A percentile compares a stretch with the other conserved stretches of the same genome.
Conservation (phyloP, 805 yeast genomes). For the Saturnispora bothae region DNA sequence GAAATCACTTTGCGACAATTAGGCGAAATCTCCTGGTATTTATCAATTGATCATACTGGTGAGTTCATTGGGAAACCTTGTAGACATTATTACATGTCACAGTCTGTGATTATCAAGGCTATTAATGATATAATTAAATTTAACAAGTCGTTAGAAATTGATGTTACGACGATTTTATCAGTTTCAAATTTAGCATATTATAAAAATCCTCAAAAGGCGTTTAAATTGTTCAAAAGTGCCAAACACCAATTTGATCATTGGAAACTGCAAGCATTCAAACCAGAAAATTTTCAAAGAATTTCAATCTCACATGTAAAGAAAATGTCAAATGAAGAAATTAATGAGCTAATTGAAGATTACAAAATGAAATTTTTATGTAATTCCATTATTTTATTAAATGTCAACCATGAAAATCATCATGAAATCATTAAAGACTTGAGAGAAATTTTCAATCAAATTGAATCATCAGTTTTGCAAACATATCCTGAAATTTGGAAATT, state of each 20-base stretch:
- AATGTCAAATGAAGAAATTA: constrained; percentile 6
- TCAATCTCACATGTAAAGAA: neutral
- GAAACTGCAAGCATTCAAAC: constrained; percentile 24
- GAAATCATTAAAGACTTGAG: constrained; percentile 14
- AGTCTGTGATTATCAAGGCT: constrained; percentile 18
- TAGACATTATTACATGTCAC: constrained; percentile 17
- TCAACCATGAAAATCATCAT: constrained; percentile 11
- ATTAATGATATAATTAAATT: constrained; percentile 15
- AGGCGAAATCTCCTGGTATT: constrained; percentile 23
- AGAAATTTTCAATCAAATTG: constrained; percentile 14
- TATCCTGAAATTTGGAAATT: constrained; percentile 27
- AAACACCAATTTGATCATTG: constrained; percentile 24
- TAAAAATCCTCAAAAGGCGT: constrained; percentile 17
- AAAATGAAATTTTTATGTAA: constrained; percentile 23
- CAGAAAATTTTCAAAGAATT: constrained; percentile 21
- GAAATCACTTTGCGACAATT: constrained; percentile 16
- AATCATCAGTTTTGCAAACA: constrained; percentile 12
- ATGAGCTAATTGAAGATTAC: constrained; percentile 18
- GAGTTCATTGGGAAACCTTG: constrained; percentile 18
- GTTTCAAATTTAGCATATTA: constrained; percentile 22
- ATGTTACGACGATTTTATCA: constrained; percentile 22
- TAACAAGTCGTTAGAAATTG: constrained; percentile 14
- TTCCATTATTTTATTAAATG: constrained; percentile 19
- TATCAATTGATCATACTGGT: constrained; percentile 23
- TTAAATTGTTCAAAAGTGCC: constrained; percentile 20